These are phyloP conservation scores for Plasmodium malariae DNA, from an alignment of 169 alveolate species.

Conservation along the genomic window DNA sequence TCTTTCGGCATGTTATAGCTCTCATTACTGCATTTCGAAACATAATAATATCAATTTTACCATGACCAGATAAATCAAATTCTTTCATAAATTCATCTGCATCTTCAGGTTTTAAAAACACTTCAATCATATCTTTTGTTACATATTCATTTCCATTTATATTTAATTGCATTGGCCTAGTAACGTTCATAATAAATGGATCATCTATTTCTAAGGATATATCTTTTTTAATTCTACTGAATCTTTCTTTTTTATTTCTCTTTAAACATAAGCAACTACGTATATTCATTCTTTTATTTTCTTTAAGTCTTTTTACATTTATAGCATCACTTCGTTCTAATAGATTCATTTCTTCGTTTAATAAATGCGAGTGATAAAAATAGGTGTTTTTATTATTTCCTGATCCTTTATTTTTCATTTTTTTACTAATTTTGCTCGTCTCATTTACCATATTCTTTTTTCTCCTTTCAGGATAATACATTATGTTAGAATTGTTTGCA, in stretches of 20 bases:
- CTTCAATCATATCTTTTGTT: slow-evolving; percentile 76
- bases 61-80: slow-evolving; percentile 87
- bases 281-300: background rate
- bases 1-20: slow-evolving; percentile 82
- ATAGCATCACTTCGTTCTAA: slow-evolving; percentile 74
- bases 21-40: slow-evolving; percentile 81
- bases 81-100: slow-evolving; percentile 82
- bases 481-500: too few species aligned
- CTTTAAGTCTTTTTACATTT: slow-evolving; percentile 44
- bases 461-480: background rate
- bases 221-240: slow-evolving; percentile 32
- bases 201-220: slow-evolving; percentile 69
- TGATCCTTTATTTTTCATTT: slow-evolving; percentile 22
- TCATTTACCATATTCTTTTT: slow-evolving; percentile 17
- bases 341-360: slow-evolving; percentile 55
- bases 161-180: slow-evolving; percentile 56
- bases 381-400: slow-evolving; percentile 17
- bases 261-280: slow-evolving; percentile 32
- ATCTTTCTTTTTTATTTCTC: slow-evolving; percentile 41
- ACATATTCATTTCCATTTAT: slow-evolving; percentile 61
- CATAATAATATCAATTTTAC: slow-evolving; percentile 83
- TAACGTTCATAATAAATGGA: slow-evolving; percentile 39
- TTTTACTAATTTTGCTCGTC: slow-evolving; percentile 6
- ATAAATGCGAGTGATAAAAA: slow-evolving; percentile 42
- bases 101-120: slow-evolving; percentile 83